Base-by-base conservation (phyloP, 2,329 filamentous ascomycete species). In the Ceratocystis papillata region DNA sequence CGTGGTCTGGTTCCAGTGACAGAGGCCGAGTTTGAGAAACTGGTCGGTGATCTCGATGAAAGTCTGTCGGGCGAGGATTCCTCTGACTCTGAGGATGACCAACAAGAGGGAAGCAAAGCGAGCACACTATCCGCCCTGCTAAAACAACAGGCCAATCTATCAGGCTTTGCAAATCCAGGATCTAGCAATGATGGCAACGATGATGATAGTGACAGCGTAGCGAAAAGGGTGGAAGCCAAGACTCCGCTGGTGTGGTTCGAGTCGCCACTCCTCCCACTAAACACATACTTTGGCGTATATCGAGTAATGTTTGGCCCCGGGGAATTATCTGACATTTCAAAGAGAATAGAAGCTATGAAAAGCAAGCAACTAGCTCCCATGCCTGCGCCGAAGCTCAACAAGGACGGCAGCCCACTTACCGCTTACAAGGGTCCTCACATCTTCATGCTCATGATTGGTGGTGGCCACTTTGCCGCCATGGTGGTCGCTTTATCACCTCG, bases 401-500 rank as follows among this genome's bases (percentile, higher is more conserved):
- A 83, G 66, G 85, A 86, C 61, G 83, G 84, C 1, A 77, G 79
- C 17, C 79, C 81, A 1, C 77, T 79, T 1, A 76, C 81, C 8
- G 78, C 79, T 2, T 84, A 87, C 72, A 83, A 85, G 28, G 86
- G 87, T 6, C 90, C 91, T 1, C 92, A 97, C 73, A 85, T 96
- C 62, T 97, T 99, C 73, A 82, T 99, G 61, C 97, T 92, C 76
- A 99, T 99, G 94, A 96, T 99, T 63, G 94, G 94, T 28, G 94
- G 94, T 68, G 94, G 94, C 0, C 94, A 99, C 74, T 99, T 99
- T 73, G 94, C 94, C 0, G 94, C 89, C 63, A 97, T 97, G 92
- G 81, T 97, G 10, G 89, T 99, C 10, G 91, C 91, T 0, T 81
- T 97, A 3, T 85, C 90, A 0, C 92, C 94, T 0, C 89, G 91